phyloP scores from a whole-genome alignment of 208 protist species.

The Trypanosoma boissoni region DNA sequence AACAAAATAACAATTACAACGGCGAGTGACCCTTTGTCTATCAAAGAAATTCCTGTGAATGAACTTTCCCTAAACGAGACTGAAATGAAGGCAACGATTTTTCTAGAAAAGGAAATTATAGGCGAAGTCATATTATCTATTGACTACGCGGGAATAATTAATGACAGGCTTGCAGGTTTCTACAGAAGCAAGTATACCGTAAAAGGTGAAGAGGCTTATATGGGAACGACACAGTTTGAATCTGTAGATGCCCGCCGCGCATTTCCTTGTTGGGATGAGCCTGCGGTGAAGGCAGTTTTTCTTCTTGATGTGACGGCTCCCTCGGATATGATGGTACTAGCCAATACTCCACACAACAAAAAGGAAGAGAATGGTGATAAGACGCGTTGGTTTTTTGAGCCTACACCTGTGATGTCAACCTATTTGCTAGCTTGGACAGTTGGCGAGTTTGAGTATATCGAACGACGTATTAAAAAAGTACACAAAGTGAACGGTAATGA shows the following conservation, averaged over 20 bases:
- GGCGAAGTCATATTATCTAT: conserved; percentile 57
- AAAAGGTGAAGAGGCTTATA: conserved; percentile 51
- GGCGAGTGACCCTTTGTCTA: not conserved
- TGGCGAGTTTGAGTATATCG: conserved; percentile 78
- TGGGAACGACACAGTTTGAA: conserved; percentile 93
- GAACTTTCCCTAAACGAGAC: conserved; percentile 30
- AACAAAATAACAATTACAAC: conserved; percentile 28
- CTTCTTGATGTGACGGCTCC: conserved; percentile 82
- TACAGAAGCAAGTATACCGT: conserved; percentile 91
- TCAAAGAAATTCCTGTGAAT: conserved; percentile 16
- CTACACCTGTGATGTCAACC: conserved; percentile 91
- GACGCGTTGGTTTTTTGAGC: conserved; percentile 61
- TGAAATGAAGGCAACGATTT: conserved; percentile 37
- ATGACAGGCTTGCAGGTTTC: conserved; percentile 91
- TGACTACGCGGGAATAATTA: conserved; percentile 85
- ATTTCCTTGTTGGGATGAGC: conserved; percentile 96
- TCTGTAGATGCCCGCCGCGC: conserved; percentile 88
- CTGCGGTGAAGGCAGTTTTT: conserved; percentile 93
- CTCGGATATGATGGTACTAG: conserved; percentile 61
- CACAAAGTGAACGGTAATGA: conserved; percentile 1
- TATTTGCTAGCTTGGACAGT: conserved; percentile 96
- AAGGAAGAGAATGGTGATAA: conserved; percentile 19
- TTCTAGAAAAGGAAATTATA: conserved; percentile 22
- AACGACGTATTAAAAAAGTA: conserved; percentile 30
- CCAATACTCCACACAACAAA: conserved; percentile 80